These are phyloP conservation scores for Penstemon davidsonii DNA, from an alignment of 257 asterid species.

Conservation along the genomic window DNA sequence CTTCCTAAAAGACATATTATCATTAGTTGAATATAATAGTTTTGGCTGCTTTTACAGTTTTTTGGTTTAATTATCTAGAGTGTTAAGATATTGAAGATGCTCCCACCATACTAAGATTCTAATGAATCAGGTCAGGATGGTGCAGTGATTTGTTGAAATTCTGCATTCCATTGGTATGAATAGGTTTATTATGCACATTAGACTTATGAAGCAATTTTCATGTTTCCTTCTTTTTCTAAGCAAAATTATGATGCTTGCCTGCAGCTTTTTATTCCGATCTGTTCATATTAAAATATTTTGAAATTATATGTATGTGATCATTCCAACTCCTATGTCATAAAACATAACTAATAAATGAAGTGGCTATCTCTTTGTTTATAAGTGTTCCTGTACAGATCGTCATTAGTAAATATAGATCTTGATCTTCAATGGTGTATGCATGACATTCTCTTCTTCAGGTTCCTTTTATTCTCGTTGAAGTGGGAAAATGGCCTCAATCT, in stretches of 20 bases:
- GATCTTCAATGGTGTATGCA: slow-evolving; percentile 17
- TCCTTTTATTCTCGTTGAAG: slow-evolving; percentile 78
- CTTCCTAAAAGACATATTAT: too few relatives aligned
- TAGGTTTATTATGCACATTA: slow-evolving; percentile 1
- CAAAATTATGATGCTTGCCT: neutral
- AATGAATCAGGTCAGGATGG: slow-evolving; percentile 1
- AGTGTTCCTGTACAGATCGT: neutral
- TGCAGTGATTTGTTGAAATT: neutral
- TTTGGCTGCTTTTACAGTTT: neutral
- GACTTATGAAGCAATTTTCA: neutral
- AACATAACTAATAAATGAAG: neutral
- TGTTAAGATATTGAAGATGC: neutral
- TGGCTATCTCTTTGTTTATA: neutral
- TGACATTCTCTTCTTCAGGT: slow-evolving; percentile 48
- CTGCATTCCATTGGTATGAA: neutral
- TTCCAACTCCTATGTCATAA: neutral
- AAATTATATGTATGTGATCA: neutral
- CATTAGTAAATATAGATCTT: slow-evolving; percentile 20
- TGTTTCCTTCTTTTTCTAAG: too few relatives aligned
- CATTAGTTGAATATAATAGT: neutral
- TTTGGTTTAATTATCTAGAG: neutral
- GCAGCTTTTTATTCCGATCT: slow-evolving; percentile 5
- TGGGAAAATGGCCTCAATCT: slow-evolving; percentile 56
- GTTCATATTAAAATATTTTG: neutral
- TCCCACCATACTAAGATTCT: neutral